phyloP scores from a whole-genome alignment of 2,329 filamentous ascomycete species.

The Pseudocercospora pini-densiflorae region DNA sequence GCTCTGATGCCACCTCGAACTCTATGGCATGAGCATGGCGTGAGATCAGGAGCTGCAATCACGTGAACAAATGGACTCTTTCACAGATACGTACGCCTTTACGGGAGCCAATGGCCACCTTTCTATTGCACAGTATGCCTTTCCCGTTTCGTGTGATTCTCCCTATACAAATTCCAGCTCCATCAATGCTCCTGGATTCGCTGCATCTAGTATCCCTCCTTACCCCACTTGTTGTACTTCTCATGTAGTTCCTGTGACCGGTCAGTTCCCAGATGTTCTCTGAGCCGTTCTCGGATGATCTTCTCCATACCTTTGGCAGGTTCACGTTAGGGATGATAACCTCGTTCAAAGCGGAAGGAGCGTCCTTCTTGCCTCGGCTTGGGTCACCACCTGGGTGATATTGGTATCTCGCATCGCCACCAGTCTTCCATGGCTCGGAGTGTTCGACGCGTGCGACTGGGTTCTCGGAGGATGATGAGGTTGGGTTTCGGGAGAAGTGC shows the following conservation, averaged over 20 bases:
- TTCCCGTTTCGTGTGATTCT: not conserved
- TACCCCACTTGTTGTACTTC: conserved; percentile 99
- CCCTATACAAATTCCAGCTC: not conserved
- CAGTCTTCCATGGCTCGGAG: conserved; percentile 91
- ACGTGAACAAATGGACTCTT: conserved; percentile 2
- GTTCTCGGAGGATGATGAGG: conserved; percentile 79
- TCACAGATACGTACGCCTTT: conserved; percentile 8
- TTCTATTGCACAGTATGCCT: conserved; percentile 18
- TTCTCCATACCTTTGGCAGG: conserved; percentile 75
- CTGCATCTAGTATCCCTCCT: conserved; percentile 76
- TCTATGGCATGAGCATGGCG: not conserved
- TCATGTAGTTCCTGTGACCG: conserved; percentile 80
- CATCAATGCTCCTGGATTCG: not conserved
- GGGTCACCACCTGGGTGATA: conserved; percentile 80
- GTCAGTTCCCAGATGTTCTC: conserved; percentile 6
- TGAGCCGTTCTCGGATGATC: not conserved
- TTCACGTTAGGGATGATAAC: conserved; percentile 94
- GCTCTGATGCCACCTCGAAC: not conserved
- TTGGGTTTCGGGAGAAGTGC: conserved; percentile 87
- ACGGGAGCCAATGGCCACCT: conserved; percentile 1
- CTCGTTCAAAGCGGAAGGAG: conserved; percentile 92
- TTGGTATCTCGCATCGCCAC: conserved; percentile 64
- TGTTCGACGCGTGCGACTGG: conserved; percentile 73
- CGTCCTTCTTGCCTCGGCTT: conserved; percentile 77
- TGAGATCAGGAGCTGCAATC: not conserved